Conservation (phyloP, 768 basidiomycete species). For the Rossbeevera mucosa region DNA sequence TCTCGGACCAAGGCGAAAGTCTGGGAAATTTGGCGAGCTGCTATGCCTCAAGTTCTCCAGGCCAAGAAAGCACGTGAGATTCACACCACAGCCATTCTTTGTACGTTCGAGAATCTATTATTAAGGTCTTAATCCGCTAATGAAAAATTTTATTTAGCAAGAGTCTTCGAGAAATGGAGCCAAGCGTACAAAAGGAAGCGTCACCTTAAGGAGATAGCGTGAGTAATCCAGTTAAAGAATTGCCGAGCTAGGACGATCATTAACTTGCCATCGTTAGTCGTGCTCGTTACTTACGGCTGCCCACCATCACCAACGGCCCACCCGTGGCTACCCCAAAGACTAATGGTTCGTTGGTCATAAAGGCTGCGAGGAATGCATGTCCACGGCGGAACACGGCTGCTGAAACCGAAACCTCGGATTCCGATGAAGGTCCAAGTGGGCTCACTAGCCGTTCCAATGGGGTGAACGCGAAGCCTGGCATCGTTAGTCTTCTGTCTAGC, state of each 20-base stretch:
- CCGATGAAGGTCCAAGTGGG: conserved; percentile 25
- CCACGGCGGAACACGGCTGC: conserved; percentile 24
- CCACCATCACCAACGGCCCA: conserved; percentile 46
- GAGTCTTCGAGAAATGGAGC: conserved; percentile 61
- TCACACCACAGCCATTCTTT: conserved; percentile 49
- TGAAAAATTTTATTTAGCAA: conserved; percentile 33
- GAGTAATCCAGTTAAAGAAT: conserved; percentile 34
- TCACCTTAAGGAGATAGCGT: conserved; percentile 81
- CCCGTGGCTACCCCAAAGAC: conserved; percentile 26
- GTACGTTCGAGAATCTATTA: conserved; percentile 39
- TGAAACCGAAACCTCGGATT: conserved; percentile 32
- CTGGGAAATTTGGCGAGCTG: conserved; percentile 63
- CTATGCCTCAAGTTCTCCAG: conserved; percentile 66
- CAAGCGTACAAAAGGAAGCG: conserved; percentile 64
- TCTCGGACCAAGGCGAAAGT: conserved; percentile 53
- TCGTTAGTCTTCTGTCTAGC: conserved; percentile 37
- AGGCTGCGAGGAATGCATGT: conserved; percentile 28
- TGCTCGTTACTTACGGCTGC: conserved; percentile 75
- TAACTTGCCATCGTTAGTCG: conserved; percentile 46
- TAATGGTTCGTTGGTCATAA: conserved; percentile 24
- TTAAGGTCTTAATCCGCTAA: conserved; percentile 6
- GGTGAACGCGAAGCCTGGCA: conserved; percentile 29
- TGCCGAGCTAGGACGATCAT: conserved; percentile 22
- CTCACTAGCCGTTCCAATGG: conserved; percentile 25
- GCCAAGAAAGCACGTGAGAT: conserved; percentile 61